Base-by-base conservation (phyloP, 1,284 basidiomycete genomes). In the Taiwanofungus camphoratus region DNA sequence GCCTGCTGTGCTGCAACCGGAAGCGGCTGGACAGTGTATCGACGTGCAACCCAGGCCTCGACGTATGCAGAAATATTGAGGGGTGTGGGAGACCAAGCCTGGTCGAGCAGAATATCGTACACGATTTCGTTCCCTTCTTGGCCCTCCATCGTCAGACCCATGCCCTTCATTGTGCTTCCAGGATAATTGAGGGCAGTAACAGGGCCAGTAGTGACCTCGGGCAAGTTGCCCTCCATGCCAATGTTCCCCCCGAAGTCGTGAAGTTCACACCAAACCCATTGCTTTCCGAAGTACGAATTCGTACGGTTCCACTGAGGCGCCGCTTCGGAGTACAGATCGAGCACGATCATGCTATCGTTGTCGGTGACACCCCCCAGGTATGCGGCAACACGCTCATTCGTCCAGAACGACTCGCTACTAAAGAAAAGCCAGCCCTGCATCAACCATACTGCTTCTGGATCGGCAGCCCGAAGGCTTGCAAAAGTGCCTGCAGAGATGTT, bases 381-480 rank as follows among this genome's bases (percentile, higher is more conserved):
- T 4, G 70, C 66, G 33, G 61, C 52, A 41, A 70, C 58, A 38
- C 62, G 63, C 5, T 67, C 62, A 16, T 61, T 43, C 19, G 64
- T 71, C 70, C 70, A 72, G 52, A 66, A 69, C 1, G 54, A 37
- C 23, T 57, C 50, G 26, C 53, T 54, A 29, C 52, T 57, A 48
- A 63, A 69, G 52, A 71, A 70, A 35, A 70, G 49, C 70, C 70
- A 72, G 24, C 70, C 70, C 36, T 72, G 67, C 62, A 71, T 65
- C 43, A 72, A 56, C 70, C 69, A 71, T 12, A 65, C 47, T 5
- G 67, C 69, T 21, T 67, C 50, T 2, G 67, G 60, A 37, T 73
- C 69, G 4, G 62, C 65, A 5, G 60, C 62, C 3, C 61, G 63
- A 34, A 72, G 53, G 36, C 64, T 64, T 7, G 60, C 52, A 24